These are phyloP conservation scores for Thymus mandschuricus DNA, from an alignment of 257 asterid species.

Conservation along the genomic window DNA sequence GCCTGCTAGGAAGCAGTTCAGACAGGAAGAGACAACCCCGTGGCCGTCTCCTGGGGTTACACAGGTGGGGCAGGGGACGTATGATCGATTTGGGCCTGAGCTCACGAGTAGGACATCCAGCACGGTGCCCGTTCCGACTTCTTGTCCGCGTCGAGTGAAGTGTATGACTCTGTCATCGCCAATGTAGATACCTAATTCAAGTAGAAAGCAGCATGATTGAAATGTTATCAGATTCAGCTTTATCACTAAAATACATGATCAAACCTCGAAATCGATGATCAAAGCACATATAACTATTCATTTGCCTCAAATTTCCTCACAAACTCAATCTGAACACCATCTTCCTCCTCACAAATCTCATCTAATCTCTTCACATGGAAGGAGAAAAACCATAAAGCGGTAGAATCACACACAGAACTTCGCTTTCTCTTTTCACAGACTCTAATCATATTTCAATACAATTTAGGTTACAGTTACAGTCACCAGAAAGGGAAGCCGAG, in stretches of 20 bases:
- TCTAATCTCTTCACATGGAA: background rate
- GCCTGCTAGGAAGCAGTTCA: slow-evolving; percentile 92
- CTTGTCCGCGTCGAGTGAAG: slow-evolving; percentile 96
- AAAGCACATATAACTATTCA: background rate
- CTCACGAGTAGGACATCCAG: slow-evolving; percentile 73
- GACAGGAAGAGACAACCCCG: slow-evolving; percentile 81
- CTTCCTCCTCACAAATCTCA: background rate
- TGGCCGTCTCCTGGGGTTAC: slow-evolving; percentile 57
- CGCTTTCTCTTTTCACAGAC: slow-evolving; percentile 15
- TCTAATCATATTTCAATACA: background rate
- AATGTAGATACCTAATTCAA: slow-evolving; percentile 65
- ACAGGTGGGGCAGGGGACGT: slow-evolving; percentile 70
- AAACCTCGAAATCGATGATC: background rate
- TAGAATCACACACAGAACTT: background rate
- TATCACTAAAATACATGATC: background rate
- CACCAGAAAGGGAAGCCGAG: background rate
- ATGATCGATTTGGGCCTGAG: slow-evolving; percentile 67
- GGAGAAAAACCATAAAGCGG: background rate
- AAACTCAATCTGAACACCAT: background rate
- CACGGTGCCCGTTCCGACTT: slow-evolving; percentile 85
- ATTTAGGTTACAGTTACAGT: background rate
- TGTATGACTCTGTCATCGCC: slow-evolving; percentile 85
- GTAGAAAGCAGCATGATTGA: background rate
- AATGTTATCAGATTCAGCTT: background rate
- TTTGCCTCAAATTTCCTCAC: background rate